Evolutionary conservation across 495 filamentous ascomycete species (phyloP), one percentile per base, ranked within the genome.

Genomic region (Aspergillus homomorphus): DNA sequence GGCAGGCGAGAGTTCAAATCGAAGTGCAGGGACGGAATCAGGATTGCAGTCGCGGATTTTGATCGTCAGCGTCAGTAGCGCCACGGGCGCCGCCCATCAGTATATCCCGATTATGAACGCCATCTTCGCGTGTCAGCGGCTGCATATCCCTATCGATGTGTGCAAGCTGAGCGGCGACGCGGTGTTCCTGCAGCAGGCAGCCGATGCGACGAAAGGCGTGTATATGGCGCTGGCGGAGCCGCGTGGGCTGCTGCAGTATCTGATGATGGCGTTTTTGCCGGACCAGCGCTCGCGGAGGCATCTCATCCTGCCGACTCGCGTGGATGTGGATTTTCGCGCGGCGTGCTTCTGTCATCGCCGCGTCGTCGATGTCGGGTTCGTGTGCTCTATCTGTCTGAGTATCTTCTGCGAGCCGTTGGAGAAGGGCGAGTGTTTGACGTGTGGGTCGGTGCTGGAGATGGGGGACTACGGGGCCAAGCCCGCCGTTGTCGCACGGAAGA

Each of bases 51-150:
- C 88, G n/a, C 89, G 95, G 43, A 96, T 98, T 65, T 74, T 98
- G 58, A 91, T 98, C 62, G 71, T 98, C 53, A 84, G 91, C 12
- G 73, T 95, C 42, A 91, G 87, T 49, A 90, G 92, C 28, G 91
- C 89, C 22, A 88, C 88, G 59, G 88, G 90, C 73, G 81, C 91
- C 4, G 87, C 93, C 0, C 82, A 87, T 28, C 92, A 97, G 69
- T 98, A 98, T 75, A 97, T 98, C 56, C 89, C 93, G 1, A 89
- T 96, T 49, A 98, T 98, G 92, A 98, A 98, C 76, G 82, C 85
- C 62, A 96, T 97, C 43, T 98, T 98, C 73, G 95, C 94, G 10
- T 92, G 92, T 58, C 91, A 82, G 62, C 87, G 92, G 53, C 77
- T 90, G 51, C 80, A 80, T 60, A 90, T 98, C 59, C 89, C 94